Conservation (phyloP, 78 protist genomes). For the Creolimax fragrantissima region DNA sequence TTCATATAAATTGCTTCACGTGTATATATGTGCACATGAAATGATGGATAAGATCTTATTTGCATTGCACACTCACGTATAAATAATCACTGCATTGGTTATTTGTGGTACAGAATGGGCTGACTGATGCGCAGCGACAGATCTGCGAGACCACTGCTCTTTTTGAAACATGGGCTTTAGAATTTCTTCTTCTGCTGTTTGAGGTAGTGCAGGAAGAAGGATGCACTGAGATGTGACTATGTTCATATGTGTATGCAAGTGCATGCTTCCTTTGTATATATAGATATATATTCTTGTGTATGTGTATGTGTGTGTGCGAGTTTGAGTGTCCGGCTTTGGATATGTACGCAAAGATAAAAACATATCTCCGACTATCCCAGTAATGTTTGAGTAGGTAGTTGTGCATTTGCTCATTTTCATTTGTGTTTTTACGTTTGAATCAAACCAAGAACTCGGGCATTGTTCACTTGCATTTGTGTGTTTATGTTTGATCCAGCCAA, state of each 20-base stretch:
- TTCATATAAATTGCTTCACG: background rate
- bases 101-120: background rate
- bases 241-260: background rate
- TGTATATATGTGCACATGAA: background rate
- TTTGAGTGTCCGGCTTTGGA: background rate
- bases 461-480: too few species aligned
- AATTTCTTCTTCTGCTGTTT: background rate
- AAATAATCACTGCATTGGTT: too few species aligned
- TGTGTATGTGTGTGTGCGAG: background rate
- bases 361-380: too few species aligned
- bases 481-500: too few species aligned
- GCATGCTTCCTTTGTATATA: background rate
- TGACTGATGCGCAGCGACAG: background rate
- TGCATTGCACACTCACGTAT: too few species aligned
- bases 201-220: background rate
- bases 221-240: background rate
- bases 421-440: too few species aligned
- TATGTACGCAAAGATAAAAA: too few species aligned
- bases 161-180: conserved; percentile 11
- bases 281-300: background rate
- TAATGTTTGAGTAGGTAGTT: too few species aligned
- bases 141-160: background rate
- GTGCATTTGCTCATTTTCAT: too few species aligned
- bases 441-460: too few species aligned
- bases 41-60: too few species aligned